Evolutionary conservation across 768 basidiomycete species (phyloP), one percentile per base, ranked within the genome.

Genomic region (Favolaschia claudopus): DNA sequence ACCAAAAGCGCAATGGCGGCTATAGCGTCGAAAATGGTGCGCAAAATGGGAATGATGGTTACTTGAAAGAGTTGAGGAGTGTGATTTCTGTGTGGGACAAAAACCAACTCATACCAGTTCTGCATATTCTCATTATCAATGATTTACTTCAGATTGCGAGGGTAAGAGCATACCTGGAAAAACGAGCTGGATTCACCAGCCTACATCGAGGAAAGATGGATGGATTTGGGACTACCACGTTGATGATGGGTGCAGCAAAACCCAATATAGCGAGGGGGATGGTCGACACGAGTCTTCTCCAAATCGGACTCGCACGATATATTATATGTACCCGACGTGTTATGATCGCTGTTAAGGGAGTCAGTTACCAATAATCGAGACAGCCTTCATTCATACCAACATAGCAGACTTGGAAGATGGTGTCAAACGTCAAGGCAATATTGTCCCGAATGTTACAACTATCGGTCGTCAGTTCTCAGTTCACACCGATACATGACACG

Each of bases 151-250:
- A 45, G 17, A n/a, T 31, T 28, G 28, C 8, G 48, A 34, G 38
- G 14, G 22, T n/a, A n/a, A n/a, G 19, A 22, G 33, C 48, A 22
- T 27, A 49, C 48, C 38, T 25, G 13, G 48, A 49, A 12, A 25
- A 4, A 25, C 22, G 15, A 15, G 48, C 25, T 25, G 48, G 34
- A 34, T 49, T 17, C 15, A 49, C 24, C 20, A 27, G 25, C 33
- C 48, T 36, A 36, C 48, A 38, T 22, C 38, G 25, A 8, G 48
- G 48, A n/a, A 49, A 49, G 33, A 49, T 37, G 15, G 48, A 49
- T 24, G 48, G 48, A 10, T 49, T 49, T 8, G 32, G 48, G 29
- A 37, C 34, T n/a, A 49, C 38, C 13, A 34, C 48, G 24, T 49
- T 49, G 32, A 37, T 49, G 12, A 49, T 27, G 12, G 33, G 24